Evolutionary conservation across 495 filamentous ascomycete species (phyloP).

Genomic region (Daldinia grandis): DNA sequence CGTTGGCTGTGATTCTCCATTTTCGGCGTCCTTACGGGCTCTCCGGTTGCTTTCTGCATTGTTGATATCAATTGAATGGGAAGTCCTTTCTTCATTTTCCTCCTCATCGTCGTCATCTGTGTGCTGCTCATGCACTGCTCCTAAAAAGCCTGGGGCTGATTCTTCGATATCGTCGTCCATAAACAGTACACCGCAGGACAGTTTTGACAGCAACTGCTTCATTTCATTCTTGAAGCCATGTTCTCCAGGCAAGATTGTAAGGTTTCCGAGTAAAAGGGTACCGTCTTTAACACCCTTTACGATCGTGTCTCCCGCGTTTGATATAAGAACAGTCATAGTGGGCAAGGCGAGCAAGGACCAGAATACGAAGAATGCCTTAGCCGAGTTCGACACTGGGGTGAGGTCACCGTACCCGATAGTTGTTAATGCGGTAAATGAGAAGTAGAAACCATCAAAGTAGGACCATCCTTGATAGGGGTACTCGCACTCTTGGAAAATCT

Average conservation of each 20-base stretch:
- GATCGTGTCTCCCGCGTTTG: constrained; percentile 82
- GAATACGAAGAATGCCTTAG: constrained; percentile 85
- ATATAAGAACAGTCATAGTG: constrained; percentile 83
- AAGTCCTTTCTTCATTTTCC: constrained; percentile 23
- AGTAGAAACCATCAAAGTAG: constrained; percentile 86
- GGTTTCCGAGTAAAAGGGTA: constrained; percentile 72
- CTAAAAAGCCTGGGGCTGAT: constrained; percentile 54
- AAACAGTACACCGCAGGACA: constrained; percentile 53
- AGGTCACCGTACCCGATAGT: constrained; percentile 90
- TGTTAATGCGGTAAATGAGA: constrained; percentile 77
- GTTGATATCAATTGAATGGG: constrained; percentile 30
- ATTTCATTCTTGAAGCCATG: constrained; percentile 54
- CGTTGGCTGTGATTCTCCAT: constrained; percentile 10
- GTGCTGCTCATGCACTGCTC: constrained; percentile 43
- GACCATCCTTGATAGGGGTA: constrained; percentile 65
- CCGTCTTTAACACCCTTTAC: constrained; percentile 73
- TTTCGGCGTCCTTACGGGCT: constrained; percentile 25
- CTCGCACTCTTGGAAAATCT: constrained; percentile 67
- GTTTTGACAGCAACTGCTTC: constrained; percentile 45
- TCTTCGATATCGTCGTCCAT: constrained; percentile 45
- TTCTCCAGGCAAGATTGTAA: constrained; percentile 81
- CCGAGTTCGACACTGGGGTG: constrained; percentile 72
- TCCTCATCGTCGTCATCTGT: constrained; percentile 30
- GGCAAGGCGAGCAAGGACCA: constrained; percentile 89
- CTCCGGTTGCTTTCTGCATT: constrained; percentile 35